Evolutionary conservation across 2,329 filamentous ascomycete genomes (phyloP), one percentile per base, ranked within the genome.

Genomic region (Mycocentrospora acerina): DNA sequence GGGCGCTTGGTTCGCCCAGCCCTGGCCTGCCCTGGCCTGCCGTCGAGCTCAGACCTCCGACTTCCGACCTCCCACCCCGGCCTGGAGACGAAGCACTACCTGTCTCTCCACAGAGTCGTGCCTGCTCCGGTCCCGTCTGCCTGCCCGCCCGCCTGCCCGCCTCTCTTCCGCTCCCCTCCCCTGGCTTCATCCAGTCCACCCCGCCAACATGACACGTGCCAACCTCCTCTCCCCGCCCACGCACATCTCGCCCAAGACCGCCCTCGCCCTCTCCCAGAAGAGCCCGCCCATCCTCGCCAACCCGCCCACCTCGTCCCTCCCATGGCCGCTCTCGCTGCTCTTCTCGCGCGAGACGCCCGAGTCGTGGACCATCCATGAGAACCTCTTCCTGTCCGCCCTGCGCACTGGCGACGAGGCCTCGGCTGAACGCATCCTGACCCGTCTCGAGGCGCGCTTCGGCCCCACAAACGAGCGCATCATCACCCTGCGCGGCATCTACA

Each of bases 341-440:
- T 64, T 71, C 42, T 69, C 71, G 27, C 64, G 68, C 19, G 90
- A 96, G 64, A 83, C 83, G 0, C 76, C 86, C 37, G 89, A 95
- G 51, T 77, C 88, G 60, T 97, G 91, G 90, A 79, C 79, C 12
- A 81, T 81, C 29, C 87, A 93, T 68, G 91, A 97, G 71, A 93
- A 95, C 62, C 78, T 97, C 13, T 74, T 97, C 52, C 73, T 93
- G 24, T 82, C 89, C 19, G 93, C 88, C 59, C 78, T 98, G 25
- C 85, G 88, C 34, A 90, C 88, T 0, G 86, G 88, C 37, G 88
- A 97, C 66, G 85, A 94, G 55, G 73, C 81, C 48, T 81, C 87
- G 16, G 93, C 93, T 81, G 82, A 50, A 67, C 82, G 40, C 54
- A 88, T 87, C 61, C 77, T 97, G 25, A 80, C 87, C 58, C 80